These are phyloP conservation scores for Phytopythium sindhum DNA, from an alignment of 352 stramenopile genomes.

Conservation along the genomic window DNA sequence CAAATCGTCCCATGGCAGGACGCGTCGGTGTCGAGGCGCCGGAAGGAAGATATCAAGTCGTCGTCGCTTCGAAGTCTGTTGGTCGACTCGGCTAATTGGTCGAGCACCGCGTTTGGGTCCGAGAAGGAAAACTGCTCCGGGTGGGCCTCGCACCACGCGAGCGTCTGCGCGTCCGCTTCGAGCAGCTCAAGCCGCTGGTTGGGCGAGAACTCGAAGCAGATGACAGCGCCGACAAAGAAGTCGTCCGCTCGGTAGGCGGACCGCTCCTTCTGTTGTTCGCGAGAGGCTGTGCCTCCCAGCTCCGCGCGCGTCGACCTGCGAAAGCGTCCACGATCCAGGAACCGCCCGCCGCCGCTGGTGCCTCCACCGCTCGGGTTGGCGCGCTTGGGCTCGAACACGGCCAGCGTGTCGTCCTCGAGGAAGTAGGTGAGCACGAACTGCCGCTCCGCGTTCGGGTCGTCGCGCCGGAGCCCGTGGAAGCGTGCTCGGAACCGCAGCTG, in stretches of 20 bases:
- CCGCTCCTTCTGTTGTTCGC: conserved; percentile 31
- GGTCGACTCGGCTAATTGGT: neutral
- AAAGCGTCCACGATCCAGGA: conserved; percentile 73
- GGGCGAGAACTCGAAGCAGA: conserved; percentile 71
- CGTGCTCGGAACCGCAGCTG: conserved; percentile 72
- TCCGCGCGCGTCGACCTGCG: conserved; percentile 29
- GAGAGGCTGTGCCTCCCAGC: conserved; percentile 16
- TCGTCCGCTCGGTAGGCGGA: conserved; percentile 47
- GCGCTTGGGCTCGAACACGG: conserved; percentile 75
- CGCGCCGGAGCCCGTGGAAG: conserved; percentile 34
- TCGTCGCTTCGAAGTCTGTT: no score
- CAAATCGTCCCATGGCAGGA: neutral
- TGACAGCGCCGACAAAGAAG: conserved; percentile 67
- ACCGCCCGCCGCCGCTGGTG: conserved; percentile 38
- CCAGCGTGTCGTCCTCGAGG: conserved; percentile 74
- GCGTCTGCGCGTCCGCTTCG: conserved; percentile 71
- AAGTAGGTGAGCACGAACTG: conserved; percentile 81
- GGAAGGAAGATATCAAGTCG: neutral
- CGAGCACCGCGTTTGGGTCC: conserved; percentile 17
- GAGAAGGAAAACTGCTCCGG: conserved; percentile 66
- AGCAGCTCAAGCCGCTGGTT: conserved; percentile 64
- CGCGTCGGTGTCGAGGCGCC: neutral
- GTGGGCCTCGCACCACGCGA: conserved; percentile 76
- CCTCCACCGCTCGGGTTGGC: conserved; percentile 65
- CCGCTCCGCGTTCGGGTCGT: conserved; percentile 42